A percentile compares a stretch with the other conserved stretches of the same genome.
Evolutionary conservation across 192 early-diverging fungal species (phyloP).

Genomic region (Linnemannia elongata): DNA sequence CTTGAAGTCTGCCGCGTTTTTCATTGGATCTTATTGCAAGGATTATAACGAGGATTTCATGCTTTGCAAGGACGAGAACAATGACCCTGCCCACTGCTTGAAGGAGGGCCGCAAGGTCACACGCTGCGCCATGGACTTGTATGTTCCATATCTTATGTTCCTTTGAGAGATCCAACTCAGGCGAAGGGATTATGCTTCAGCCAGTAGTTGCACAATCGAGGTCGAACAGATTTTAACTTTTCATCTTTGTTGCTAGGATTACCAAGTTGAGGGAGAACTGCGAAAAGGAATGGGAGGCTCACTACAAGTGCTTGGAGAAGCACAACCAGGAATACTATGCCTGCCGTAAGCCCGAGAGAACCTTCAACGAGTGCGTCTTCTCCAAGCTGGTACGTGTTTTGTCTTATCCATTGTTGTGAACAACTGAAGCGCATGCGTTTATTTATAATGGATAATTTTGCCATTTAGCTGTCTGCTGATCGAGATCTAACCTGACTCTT

Average conservation of each 20-base stretch:
- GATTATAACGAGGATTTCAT: slow-evolving; percentile 97
- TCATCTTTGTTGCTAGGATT: slow-evolving; percentile 65
- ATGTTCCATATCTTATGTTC: slow-evolving; percentile 38
- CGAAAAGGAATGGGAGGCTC: slow-evolving; percentile 84
- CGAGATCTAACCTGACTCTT: not conserved
- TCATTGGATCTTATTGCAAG: slow-evolving; percentile 90
- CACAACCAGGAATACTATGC: slow-evolving; percentile 90
- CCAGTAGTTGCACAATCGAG: slow-evolving; percentile 8
- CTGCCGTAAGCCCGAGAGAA: slow-evolving; percentile 84
- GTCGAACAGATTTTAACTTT: not conserved
- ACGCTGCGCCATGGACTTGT: slow-evolving; percentile 91
- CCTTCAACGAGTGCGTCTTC: slow-evolving; percentile 92
- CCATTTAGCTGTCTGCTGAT: not conserved
- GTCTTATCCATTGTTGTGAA: not conserved
- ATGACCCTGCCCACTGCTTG: slow-evolving; percentile 91
- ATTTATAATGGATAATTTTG: not conserved
- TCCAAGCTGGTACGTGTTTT: slow-evolving; percentile 77
- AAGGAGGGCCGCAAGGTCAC: slow-evolving; percentile 97
- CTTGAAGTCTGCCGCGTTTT: slow-evolving; percentile 93
- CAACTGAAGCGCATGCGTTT: not conserved
- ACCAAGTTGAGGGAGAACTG: slow-evolving; percentile 92
- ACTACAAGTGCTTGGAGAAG: slow-evolving; percentile 93
- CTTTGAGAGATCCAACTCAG: not conserved
- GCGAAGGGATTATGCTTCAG: not conserved
- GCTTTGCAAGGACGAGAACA: slow-evolving; percentile 94